Evolutionary conservation across 768 basidiomycete genomes (phyloP), one percentile per base, ranked within the genome.

Genomic region (Mycena crocata): DNA sequence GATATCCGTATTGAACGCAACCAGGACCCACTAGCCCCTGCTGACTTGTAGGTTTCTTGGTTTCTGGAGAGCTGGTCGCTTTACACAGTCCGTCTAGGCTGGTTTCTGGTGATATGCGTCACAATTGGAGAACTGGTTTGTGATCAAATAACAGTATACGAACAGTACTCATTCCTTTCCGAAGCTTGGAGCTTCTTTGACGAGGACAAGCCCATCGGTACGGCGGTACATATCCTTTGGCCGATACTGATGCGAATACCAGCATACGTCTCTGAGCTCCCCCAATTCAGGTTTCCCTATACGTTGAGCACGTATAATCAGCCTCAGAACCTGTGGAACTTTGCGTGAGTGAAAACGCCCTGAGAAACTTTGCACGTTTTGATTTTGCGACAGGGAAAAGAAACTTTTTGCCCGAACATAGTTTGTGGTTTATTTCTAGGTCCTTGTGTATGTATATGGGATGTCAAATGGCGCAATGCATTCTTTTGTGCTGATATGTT

Each of bases 241-340:
- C 37, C 44, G 13, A 17, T 8, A 42, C 62, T 58, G 21, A 64
- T 55, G 21, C 26, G n/a, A 35, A 17, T 57, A 30, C 19, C 56
- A 83, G 84, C 84, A 12, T 85, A 84, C 65, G 66, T 81, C 5
- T 84, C 84, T 30, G 83, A 83, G 65, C 74, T 81, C 48, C 81
- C 82, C 21, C 66, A 73, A 50, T 65, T 85, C 71, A 86, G 87
- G 35, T 90, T 89, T 77, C 79, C 86, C 14, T 90, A 89, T 73
- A 89, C 89, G 1, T 76, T 75, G 49, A 86, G 87, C 28, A 90
- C 88, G 5, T 90, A 88, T 79, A 90, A 87, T 75, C 84, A 89
- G 71, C 89, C 88, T 0, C 85, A 88, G 58, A 86, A 84, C 63
- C 75, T 90, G 15, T 90, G 88, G 87, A 77, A 71, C 8, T 89